Percentiles rank a stretch among this genome's conserved stretches.
Evolutionary conservation across 2,329 filamentous ascomycete species (phyloP).

Genomic region (Tympanopsis confertula): DNA sequence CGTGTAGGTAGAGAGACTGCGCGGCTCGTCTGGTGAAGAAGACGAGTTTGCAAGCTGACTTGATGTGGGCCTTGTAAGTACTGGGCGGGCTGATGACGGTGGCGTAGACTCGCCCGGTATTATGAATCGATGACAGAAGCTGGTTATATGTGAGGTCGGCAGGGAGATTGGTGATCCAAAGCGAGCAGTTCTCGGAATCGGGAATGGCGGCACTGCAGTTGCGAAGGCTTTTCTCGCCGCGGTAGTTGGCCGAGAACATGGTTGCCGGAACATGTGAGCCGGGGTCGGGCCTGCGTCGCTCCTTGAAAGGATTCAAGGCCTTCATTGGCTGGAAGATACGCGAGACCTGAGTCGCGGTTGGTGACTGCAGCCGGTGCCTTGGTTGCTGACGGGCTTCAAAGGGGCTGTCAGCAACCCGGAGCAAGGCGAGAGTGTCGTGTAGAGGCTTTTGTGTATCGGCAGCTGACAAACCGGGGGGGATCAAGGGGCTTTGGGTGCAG

Average conservation of each 20-base stretch:
- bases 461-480: too few species aligned
- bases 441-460: too few species aligned
- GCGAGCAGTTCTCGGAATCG: constrained; percentile 30
- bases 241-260: constrained; percentile 25
- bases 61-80: constrained; percentile 15
- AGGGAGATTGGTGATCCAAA: constrained; percentile 41
- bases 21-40: constrained; percentile 31
- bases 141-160: constrained; percentile 24
- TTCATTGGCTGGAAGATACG: too few species aligned
- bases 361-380: too few species aligned
- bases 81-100: constrained; percentile 37
- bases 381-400: too few species aligned
- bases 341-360: too few species aligned
- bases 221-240: constrained; percentile 21
- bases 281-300: too few species aligned
- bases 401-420: too few species aligned
- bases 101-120: constrained; percentile 37
- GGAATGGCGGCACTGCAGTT: constrained; percentile 28
- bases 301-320: too few species aligned
- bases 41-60: constrained; percentile 34
- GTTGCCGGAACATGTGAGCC: too few species aligned
- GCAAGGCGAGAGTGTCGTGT: too few species aligned
- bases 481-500: too few species aligned
- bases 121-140: constrained; percentile 30
- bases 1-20: constrained; percentile 15